Percentiles rank a stretch among this genome's conserved stretches.
Evolutionary conservation across 1,284 basidiomycete genomes (phyloP).

Genomic region (Pterula multifida): DNA sequence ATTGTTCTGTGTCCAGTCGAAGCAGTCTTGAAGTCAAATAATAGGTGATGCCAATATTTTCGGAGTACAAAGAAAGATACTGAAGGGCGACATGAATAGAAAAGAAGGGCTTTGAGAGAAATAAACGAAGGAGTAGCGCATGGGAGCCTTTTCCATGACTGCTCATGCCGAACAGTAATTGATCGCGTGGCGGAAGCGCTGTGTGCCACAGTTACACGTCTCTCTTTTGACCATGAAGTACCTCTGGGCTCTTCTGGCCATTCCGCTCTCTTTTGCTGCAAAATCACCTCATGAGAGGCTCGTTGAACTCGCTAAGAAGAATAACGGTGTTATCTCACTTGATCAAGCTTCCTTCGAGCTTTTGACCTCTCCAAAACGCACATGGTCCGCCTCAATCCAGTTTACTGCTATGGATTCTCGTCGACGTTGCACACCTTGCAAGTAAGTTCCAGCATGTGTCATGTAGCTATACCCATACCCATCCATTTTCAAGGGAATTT

Average conservation of each 20-base stretch:
- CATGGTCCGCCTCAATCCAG: constrained; percentile 75
- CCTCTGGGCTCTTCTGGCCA: constrained; percentile 32
- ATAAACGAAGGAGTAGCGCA: constrained; percentile 77
- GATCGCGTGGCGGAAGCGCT: neutral
- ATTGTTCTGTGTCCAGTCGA: constrained; percentile 66
- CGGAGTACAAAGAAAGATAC: constrained; percentile 80
- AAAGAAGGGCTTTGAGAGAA: constrained; percentile 84
- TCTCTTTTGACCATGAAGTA: constrained; percentile 13
- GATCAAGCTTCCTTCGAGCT: constrained; percentile 67
- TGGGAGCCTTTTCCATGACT: constrained; percentile 30
- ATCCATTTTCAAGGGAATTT: constrained; percentile 50
- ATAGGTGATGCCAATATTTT: constrained; percentile 93
- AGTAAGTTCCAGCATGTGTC: constrained; percentile 25
- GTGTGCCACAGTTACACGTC: constrained; percentile 6
- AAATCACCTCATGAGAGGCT: constrained; percentile 38
- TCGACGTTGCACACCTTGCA: constrained; percentile 75
- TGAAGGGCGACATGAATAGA: constrained; percentile 84
- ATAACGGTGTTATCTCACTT: constrained; percentile 73
- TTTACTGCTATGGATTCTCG: constrained; percentile 76
- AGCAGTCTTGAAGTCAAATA: constrained; percentile 82
- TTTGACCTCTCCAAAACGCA: constrained; percentile 59
- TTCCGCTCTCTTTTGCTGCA: constrained; percentile 33
- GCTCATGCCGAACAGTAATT: neutral
- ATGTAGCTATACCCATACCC: constrained; percentile 6
- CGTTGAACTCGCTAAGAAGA: constrained; percentile 48